Percentiles rank a stretch among this genome's conserved stretches.
phyloP scores from a whole-genome alignment of 441 rosid species.

The Gossypium davidsonii region DNA sequence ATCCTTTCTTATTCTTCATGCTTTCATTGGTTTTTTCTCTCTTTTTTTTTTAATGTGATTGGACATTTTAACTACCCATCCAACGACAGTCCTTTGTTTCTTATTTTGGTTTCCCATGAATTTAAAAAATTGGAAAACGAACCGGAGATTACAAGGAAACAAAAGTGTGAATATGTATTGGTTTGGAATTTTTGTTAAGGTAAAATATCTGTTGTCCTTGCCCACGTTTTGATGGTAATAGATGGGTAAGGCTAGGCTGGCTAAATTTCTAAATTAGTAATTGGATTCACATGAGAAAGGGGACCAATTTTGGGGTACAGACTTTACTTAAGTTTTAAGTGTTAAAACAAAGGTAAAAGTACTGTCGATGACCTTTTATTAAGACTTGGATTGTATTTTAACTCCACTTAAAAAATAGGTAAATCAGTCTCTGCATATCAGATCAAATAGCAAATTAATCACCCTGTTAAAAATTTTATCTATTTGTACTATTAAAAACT shows the following conservation, averaged over 20 bases:
- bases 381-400: too few species aligned
- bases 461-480: too few species aligned
- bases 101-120: not conserved
- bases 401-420: too few species aligned
- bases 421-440: too few species aligned
- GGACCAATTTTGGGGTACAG: not conserved
- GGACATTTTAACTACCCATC: not conserved
- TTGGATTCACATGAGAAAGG: not conserved
- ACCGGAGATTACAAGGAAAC: not conserved
- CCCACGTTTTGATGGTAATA: not conserved
- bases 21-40: not conserved
- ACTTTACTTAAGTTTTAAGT: not conserved
- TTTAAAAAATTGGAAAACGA: not conserved
- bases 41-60: not conserved
- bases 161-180: not conserved
- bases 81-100: not conserved
- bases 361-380: too few species aligned
- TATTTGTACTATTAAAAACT: too few species aligned
- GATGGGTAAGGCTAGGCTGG: not conserved
- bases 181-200: not conserved
- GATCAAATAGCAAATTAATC: too few species aligned
- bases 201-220: not conserved
- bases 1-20: not conserved
- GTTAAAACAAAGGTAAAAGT: not conserved
- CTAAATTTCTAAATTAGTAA: not conserved